These are phyloP conservation scores for Leptodermis oblonga DNA, from an alignment of 257 asterid genomes.

Conservation along the genomic window DNA sequence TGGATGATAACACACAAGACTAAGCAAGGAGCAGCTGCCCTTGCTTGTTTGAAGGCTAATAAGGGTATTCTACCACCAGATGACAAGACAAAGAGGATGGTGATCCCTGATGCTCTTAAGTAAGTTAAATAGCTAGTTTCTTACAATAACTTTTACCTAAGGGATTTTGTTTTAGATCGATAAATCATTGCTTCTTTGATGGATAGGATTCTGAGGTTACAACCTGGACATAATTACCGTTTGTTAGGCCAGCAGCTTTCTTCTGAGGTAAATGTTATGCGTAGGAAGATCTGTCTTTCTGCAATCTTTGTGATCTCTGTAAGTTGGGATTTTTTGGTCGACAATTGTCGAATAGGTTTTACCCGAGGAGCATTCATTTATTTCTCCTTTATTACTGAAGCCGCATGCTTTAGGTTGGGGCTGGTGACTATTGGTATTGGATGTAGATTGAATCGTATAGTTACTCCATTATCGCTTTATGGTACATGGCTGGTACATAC, in stretches of 20 bases:
- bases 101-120: conserved; percentile 86
- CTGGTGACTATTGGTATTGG: not conserved
- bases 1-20: conserved; percentile 93
- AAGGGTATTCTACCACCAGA: conserved; percentile 82
- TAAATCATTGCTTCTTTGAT: not conserved
- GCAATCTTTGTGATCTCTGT: not conserved
- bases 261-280: conserved; percentile 29
- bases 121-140: conserved; percentile 23
- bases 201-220: conserved; percentile 80
- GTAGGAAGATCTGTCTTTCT: not conserved
- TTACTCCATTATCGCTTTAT: too few species aligned
- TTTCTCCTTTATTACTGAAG: too few species aligned
- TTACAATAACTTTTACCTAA: not conserved
- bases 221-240: conserved; percentile 79
- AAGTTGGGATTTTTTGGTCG: not conserved
- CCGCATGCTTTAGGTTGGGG: too few species aligned
- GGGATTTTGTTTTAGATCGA: not conserved
- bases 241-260: conserved; percentile 81
- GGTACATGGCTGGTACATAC: too few species aligned
- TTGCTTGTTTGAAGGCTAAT: conserved; percentile 68
- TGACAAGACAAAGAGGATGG: conserved; percentile 81
- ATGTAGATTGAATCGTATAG: conserved; percentile 2
- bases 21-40: conserved; percentile 87
- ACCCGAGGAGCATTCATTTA: not conserved
- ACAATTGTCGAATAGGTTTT: not conserved